Conservation (phyloP, 2,329 filamentous ascomycete genomes). For the Calonectria pauciramosa region DNA sequence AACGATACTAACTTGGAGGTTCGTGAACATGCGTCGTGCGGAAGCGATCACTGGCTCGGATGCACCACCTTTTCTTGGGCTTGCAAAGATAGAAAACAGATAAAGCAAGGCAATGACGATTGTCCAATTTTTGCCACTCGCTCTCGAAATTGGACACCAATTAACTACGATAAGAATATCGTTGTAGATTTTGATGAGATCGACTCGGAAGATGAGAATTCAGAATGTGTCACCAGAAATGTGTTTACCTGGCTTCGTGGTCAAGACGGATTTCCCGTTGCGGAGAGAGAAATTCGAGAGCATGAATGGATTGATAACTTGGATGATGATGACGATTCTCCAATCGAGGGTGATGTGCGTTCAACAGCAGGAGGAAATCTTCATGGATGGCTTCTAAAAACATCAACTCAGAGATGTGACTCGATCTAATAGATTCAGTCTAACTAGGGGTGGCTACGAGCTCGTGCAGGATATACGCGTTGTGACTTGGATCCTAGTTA, state of each 20-base stretch:
- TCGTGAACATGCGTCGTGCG: conserved; percentile 28
- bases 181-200: conserved; percentile 20
- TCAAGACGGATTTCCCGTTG: conserved; percentile 45
- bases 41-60: conserved; percentile 11
- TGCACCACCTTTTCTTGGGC: conserved; percentile 23
- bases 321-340: conserved; percentile 36
- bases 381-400: conserved; percentile 23
- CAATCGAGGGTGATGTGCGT: conserved; percentile 20
- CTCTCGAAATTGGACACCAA: conserved; percentile 2
- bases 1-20: conserved; percentile 36
- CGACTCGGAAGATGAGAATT: conserved; percentile 30
- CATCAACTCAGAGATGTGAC: conserved; percentile 20
- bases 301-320: conserved; percentile 49
- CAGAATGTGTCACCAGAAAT: conserved; percentile 45
- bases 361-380: conserved; percentile 23
- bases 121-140: not conserved
- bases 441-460: too few species aligned
- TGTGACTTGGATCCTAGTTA: not conserved
- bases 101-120: not conserved
- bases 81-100: conserved; percentile 8
- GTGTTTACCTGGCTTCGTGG: conserved; percentile 48
- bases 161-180: not conserved
- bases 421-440: not conserved
- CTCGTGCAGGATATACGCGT: not conserved
- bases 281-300: conserved; percentile 44